Base-by-base conservation (phyloP, 2,329 filamentous ascomycete genomes). In the Phialocephala subalpina region DNA sequence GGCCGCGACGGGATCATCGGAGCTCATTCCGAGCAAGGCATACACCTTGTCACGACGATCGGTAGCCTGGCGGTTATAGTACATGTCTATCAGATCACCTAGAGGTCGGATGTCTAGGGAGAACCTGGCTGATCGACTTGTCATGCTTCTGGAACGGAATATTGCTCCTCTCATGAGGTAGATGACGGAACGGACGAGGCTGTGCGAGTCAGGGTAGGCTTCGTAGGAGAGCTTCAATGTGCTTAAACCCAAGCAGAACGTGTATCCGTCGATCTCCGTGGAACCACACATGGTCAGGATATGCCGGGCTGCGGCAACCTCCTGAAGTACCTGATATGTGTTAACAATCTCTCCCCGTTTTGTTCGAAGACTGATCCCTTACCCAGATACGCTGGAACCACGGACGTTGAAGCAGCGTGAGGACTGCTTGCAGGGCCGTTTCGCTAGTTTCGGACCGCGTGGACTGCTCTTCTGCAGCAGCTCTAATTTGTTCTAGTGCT, bases 21-120 rank as follows among this genome's bases (percentile, higher is more conserved):
- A 66, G 55, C 66, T 64, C 63, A 70, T 70, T 20, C 68, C 63
- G 33, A 70, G 60, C 22, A 70, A 68, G 20, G 68, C 68, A 66
- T 66, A 70, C 33, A 70, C 60, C 38, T 65, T 69, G 60, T 69
- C 65, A 52, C 33, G 58, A 45, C 1, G 9, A 18, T 56, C 12
- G 58, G 65, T 60, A 58, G 68, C 68, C 57, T 70, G n/a, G 52
- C 45, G 63, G 38, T 57, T 61, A 66, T 64, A 52, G 58, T 49
- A 70, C 66, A 66, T 70, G 56, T 70, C 68, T 45, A 70, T 56
- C 20, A 70, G 63, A 58, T 68, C 63, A 18, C 47, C 33, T 57
- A 70, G 49, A 18, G n/a, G n/a, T n/a, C n/a, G n/a, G n/a, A n/a
- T n/a, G n/a, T n/a, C n/a, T n/a, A n/a, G n/a, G n/a, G 36, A 20